Percentiles rank a stretch among this genome's conserved stretches.
Conservation (phyloP, 164 flowering plant species). For the Kingdonia uniflora region DNA sequence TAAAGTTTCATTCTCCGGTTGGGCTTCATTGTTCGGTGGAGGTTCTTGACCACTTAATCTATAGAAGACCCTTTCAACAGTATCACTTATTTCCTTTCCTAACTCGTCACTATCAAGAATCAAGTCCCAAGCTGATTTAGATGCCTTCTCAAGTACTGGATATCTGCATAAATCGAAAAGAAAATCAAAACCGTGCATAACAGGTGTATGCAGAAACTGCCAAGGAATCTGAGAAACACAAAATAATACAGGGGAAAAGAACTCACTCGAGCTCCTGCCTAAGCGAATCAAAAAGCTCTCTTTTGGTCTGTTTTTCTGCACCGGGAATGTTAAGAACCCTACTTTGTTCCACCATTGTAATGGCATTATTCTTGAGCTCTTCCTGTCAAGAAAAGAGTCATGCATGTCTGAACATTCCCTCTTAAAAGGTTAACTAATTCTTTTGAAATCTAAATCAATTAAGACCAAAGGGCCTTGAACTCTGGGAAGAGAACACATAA, state of each 20-base stretch:
- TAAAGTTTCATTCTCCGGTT: conserved; percentile 17
- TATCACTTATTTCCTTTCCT: conserved; percentile 84
- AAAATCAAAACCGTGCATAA: background rate
- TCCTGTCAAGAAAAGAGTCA: conserved; percentile 29
- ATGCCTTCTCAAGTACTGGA: conserved; percentile 92
- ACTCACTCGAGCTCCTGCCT: conserved; percentile 68
- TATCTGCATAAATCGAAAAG: conserved; percentile 34
- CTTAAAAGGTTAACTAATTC: too few species aligned
- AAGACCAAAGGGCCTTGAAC: too few species aligned
- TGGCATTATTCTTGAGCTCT: conserved; percentile 68
- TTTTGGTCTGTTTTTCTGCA: conserved; percentile 81
- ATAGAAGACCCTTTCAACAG: conserved; percentile 76
- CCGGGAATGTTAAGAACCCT: conserved; percentile 86
- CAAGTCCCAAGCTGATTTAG: conserved; percentile 89
- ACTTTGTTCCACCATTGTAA: conserved; percentile 83
- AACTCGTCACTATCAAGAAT: conserved; percentile 66
- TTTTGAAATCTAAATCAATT: too few species aligned
- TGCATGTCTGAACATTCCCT: too few species aligned
- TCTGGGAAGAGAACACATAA: too few species aligned
- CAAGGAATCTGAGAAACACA: too few species aligned
- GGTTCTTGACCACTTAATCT: conserved; percentile 74
- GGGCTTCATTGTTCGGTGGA: conserved; percentile 34
- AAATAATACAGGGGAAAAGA: too few species aligned
- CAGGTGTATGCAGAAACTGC: too few species aligned
- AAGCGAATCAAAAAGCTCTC: conserved; percentile 79